Percentiles rank a stretch among this genome's conserved stretches.
phyloP scores from a whole-genome alignment of 176 grass and related monocot species.

The Triticum turgidum region DNA sequence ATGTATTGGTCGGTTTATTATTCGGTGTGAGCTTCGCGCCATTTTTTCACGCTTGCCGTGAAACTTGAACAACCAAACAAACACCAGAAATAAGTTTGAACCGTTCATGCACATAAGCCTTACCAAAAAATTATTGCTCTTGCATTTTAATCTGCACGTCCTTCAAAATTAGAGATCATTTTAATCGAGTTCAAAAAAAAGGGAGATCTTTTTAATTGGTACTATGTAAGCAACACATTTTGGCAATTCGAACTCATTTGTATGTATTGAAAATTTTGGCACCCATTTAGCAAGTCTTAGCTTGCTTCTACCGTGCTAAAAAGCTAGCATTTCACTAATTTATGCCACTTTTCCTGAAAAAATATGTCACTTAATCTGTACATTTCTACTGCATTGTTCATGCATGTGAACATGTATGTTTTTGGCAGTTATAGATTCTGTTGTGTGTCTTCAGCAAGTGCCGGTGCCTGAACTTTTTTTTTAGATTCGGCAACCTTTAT shows the following conservation, averaged over 20 bases:
- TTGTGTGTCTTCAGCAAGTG: neutral
- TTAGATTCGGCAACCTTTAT: too few species aligned
- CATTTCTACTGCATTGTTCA: conserved; percentile 1
- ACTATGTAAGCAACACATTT: neutral
- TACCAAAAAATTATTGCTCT: too few species aligned
- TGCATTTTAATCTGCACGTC: too few species aligned
- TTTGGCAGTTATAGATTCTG: neutral
- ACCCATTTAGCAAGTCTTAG: neutral
- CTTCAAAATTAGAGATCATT: neutral
- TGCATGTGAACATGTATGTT: neutral
- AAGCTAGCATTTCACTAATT: neutral
- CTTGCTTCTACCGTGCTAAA: neutral
- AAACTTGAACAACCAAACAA: neutral
- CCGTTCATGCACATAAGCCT: neutral
- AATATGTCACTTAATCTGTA: neutral
- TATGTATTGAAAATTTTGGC: neutral
- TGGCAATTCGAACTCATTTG: neutral
- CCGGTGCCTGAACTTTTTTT: neutral
- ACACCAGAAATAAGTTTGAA: neutral
- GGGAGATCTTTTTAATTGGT: neutral
- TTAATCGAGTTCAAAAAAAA: neutral
- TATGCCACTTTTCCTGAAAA: too few species aligned
- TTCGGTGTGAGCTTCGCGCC: neutral
- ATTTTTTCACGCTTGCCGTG: neutral
- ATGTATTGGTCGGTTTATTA: neutral